Conservation (phyloP, 2,329 filamentous ascomycete species). For the Diaporthe eres region DNA sequence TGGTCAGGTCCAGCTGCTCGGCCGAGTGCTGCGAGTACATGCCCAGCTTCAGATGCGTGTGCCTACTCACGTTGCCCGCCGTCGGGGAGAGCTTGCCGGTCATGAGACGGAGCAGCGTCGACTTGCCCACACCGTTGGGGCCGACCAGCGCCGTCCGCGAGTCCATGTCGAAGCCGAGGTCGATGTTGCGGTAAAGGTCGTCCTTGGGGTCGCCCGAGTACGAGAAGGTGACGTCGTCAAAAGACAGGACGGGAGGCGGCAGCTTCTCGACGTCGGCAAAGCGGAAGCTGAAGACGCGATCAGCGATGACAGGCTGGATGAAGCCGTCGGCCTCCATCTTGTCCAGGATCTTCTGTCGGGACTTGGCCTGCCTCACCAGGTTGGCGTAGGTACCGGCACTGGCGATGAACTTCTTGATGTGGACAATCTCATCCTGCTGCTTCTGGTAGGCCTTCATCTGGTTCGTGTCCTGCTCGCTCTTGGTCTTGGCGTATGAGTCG, state of each 20-base stretch:
- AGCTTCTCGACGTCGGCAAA: conserved; percentile 99
- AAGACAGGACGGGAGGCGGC: conserved; percentile 95
- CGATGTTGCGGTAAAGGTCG: conserved; percentile 95
- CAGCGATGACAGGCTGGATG: conserved; percentile 88
- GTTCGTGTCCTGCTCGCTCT: conserved; percentile 94
- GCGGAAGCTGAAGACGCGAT: conserved; percentile 95
- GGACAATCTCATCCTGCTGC: conserved; percentile 98
- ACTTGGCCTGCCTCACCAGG: conserved; percentile 98
- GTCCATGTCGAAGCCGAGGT: conserved; percentile 99
- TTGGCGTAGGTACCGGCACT: conserved; percentile 99
- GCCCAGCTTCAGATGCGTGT: conserved; percentile 98
- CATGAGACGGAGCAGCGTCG: conserved; percentile 95
- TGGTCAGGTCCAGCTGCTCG: conserved; percentile 97
- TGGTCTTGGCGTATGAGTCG: conserved; percentile 97
- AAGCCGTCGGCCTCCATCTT: conserved; percentile 99
- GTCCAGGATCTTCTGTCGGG: conserved; percentile 98
- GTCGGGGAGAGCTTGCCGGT: conserved; percentile 94
- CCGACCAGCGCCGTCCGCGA: conserved; percentile 96
- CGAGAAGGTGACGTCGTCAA: conserved; percentile 97
- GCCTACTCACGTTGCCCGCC: conserved; percentile 83
- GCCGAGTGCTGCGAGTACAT: conserved; percentile 99
- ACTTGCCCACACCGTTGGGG: conserved; percentile 99
- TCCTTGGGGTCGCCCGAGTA: conserved; percentile 93
- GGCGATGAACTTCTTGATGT: conserved; percentile 99
- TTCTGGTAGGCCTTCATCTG: conserved; percentile 99